Conservation (phyloP, 2,329 filamentous ascomycete species). For the Escovopsis weberi region DNA sequence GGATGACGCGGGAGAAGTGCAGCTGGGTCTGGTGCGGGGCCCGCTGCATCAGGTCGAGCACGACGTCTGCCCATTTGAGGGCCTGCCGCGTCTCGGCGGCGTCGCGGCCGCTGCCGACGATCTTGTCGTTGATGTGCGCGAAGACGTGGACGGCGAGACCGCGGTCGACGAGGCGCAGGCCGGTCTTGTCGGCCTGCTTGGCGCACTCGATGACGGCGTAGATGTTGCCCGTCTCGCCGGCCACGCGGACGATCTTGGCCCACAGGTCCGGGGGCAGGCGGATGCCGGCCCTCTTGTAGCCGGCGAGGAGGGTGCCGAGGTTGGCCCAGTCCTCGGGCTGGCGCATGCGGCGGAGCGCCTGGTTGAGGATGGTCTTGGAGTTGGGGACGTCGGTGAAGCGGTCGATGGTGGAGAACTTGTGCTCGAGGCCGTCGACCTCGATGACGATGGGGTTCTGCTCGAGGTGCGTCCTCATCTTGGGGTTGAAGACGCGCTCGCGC, state of each 20-base stretch:
- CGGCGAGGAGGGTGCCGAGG: constrained; percentile 36
- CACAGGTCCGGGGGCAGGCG: constrained; percentile 21
- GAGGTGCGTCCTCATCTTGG: constrained; percentile 32
- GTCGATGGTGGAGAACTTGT: constrained; percentile 36
- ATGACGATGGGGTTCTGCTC: constrained; percentile 41
- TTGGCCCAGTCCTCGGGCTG: constrained; percentile 37
- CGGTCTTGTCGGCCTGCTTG: constrained; percentile 30
- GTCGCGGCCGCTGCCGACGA: constrained; percentile 22
- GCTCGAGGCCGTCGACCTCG: constrained; percentile 41
- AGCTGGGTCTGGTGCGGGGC: constrained; percentile 20
- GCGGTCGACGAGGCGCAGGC: constrained; percentile 25
- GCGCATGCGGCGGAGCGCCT: constrained; percentile 30
- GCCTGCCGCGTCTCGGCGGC: constrained; percentile 25
- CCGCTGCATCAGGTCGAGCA: constrained; percentile 35
- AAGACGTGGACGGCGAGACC: constrained; percentile 23
- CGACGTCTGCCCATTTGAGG: constrained; percentile 28
- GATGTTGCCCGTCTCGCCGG: constrained; percentile 26
- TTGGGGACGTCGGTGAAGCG: constrained; percentile 26
- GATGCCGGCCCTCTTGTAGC: constrained; percentile 28
- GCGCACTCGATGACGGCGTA: constrained; percentile 35
- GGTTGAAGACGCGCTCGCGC: constrained; percentile 36
- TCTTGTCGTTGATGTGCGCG: constrained; percentile 20
- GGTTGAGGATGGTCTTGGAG: constrained; percentile 22
- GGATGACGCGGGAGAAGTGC: constrained; percentile 14
- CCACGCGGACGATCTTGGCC: constrained; percentile 26